Conservation (phyloP, 305 asterid genomes). For the Plantago coronopus region DNA sequence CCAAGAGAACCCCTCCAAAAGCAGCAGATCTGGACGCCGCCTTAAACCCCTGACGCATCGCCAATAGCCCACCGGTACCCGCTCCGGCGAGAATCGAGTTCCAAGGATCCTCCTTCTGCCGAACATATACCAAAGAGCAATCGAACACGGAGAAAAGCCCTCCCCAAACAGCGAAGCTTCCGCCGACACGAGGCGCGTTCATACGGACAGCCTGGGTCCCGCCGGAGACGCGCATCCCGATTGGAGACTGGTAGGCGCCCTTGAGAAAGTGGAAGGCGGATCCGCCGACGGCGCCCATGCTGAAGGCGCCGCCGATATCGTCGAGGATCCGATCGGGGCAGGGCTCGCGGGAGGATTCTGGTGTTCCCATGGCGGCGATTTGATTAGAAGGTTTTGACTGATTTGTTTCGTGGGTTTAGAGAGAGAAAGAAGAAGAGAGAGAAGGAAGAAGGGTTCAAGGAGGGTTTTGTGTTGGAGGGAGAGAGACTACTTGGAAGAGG, state of each 20-base stretch:
- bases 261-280: constrained; percentile 49
- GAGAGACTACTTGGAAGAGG: not conserved
- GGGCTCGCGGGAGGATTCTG: constrained; percentile 50
- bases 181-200: constrained; percentile 59
- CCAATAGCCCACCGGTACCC: constrained; percentile 50
- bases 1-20: constrained; percentile 37
- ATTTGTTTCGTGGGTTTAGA: not conserved
- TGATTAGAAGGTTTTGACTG: not conserved
- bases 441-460: not conserved
- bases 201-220: constrained; percentile 54
- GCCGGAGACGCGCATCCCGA: constrained; percentile 45
- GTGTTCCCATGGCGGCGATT: constrained; percentile 40
- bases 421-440: not conserved
- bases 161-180: constrained; percentile 72
- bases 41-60: constrained; percentile 47
- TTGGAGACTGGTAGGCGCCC: constrained; percentile 53
- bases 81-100: constrained; percentile 59
- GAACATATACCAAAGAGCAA: constrained; percentile 48
- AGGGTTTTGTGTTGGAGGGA: not conserved
- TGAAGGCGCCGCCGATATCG: constrained; percentile 56
- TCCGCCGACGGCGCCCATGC: constrained; percentile 65
- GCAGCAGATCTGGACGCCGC: constrained; percentile 40
- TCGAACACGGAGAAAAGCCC: constrained; percentile 50
- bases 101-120: constrained; percentile 70
- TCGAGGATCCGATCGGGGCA: constrained; percentile 70